Conservation (phyloP, 2,329 filamentous ascomycete genomes). For the Zymoseptoria tritici region DNA sequence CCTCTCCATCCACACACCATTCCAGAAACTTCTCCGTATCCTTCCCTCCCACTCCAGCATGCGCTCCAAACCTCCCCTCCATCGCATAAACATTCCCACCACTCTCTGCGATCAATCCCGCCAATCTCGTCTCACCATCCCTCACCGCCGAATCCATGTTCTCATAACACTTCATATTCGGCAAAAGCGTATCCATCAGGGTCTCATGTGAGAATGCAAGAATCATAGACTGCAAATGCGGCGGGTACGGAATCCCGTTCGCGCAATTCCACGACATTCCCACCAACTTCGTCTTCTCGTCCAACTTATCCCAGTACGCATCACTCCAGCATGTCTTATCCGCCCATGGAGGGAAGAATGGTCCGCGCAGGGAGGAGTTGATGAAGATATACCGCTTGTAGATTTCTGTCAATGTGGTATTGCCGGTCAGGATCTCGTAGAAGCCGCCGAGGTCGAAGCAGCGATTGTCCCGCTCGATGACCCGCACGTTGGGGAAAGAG, state of each 20-base stretch:
- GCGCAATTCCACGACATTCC: constrained; percentile 17
- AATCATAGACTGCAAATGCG: constrained; percentile 16
- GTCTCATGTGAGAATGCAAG: constrained; percentile 2
- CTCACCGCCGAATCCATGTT: constrained; percentile 4
- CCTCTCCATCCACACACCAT: constrained; percentile 8
- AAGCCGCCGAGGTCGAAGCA: constrained; percentile 14
- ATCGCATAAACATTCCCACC: constrained; percentile 12
- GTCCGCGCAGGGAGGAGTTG: constrained; percentile 11
- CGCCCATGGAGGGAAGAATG: constrained; percentile 11
- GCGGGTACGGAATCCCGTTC: constrained; percentile 1
- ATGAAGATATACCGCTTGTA: constrained; percentile 14
- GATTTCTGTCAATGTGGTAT: background rate
- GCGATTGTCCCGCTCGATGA: constrained; percentile 9
- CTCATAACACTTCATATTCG: constrained; percentile 12
- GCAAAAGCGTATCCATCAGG: constrained; percentile 4
- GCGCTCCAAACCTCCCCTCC: constrained; percentile 10
- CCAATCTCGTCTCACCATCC: constrained; percentile 8
- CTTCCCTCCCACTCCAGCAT: constrained; percentile 9
- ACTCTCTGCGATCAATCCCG: constrained; percentile 2
- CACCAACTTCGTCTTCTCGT: constrained; percentile 4
- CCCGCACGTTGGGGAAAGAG: constrained; percentile 8
- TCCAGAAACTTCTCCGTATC: constrained; percentile 9
- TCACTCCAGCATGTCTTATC: constrained; percentile 13
- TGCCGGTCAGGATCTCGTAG: constrained; percentile 5
- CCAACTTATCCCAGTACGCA: constrained; percentile 12